Base-by-base conservation (phyloP, 371 early-diverging fungal genomes). In the Rhizopus delemar region DNA sequence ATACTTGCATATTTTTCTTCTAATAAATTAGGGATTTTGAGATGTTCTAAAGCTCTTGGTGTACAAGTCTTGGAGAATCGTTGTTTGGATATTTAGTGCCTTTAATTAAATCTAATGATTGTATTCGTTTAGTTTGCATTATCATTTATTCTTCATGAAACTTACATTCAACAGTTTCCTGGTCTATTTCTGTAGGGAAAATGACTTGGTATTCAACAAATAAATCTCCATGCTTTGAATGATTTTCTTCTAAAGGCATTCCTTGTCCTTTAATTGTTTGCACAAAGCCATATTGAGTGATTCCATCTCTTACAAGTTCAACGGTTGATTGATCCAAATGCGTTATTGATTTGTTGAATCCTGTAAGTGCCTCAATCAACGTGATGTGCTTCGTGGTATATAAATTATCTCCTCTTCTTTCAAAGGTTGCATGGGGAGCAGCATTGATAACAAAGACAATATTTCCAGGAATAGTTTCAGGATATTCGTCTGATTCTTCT, bases 401-500 rank as follows among this genome's bases (percentile, higher is more conserved):
- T 53, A 99, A 75, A 70, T 97, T 83, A 57, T 92, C 70, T 51
- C 93, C 94, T 60, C 86, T 81, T 56, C 98, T 86, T 56, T 85
- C 84, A 70, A 94, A 97, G 4, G 73, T 71, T 4, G 82, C 64
- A 71, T 99, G 96, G 7, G 91, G 88, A 61, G 83, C 83, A 61
- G 93, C 90, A 46, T 80, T 82, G 28, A 97, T 53, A 9, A 83
- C 84, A 73, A 99, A 95, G 56, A 95, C 74, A 43, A 98, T 80
- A 58, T 97, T 92, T 5, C 98, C 98, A 22, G 97, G 86, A 46
- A 81, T 66, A 4, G 84, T 78, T 49, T 98, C 98, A 13, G 98
- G 96, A 34, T 83, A 77, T 66, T 97, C 90, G 74, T 99, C 98
- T 12, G 85, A 93, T 72, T 95, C 97, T 49, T 89, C 86, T 51